Evolutionary conservation across 2,329 filamentous ascomycete species (phyloP).

Genomic region (Beauveria pseudobassiana): DNA sequence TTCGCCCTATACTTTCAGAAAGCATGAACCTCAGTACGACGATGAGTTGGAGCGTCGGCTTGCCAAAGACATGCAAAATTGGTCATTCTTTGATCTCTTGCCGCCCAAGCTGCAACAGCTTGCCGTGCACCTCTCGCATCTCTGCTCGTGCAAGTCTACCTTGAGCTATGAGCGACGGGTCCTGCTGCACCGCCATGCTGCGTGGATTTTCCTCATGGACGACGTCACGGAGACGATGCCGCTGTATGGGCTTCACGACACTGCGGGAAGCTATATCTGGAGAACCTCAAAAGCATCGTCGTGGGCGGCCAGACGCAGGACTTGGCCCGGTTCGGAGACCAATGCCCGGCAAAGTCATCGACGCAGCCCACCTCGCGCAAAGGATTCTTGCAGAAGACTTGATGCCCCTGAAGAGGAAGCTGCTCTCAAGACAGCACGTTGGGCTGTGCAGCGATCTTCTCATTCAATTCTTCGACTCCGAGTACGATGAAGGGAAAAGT

Average conservation of each 20-base stretch:
- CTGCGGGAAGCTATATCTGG: conserved; percentile 2
- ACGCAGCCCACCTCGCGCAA: not conserved
- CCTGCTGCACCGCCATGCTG: conserved; percentile 3
- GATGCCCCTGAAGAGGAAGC: conserved; percentile 3
- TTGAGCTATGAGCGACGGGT: conserved; percentile 6
- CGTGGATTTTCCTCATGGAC: conserved; percentile 9
- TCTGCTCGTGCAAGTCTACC: not conserved
- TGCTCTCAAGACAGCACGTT: not conserved
- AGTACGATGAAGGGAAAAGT: conserved; percentile 4
- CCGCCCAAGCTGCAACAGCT: conserved; percentile 18
- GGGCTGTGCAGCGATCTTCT: not conserved
- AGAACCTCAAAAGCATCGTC: conserved; percentile 5
- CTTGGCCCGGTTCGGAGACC: not conserved
- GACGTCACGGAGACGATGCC: conserved; percentile 4
- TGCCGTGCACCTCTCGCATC: not conserved
- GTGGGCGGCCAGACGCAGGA: not conserved
- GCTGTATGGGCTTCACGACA: conserved; percentile 1
- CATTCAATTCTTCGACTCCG: conserved; percentile 1
- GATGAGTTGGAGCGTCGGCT: not conserved
- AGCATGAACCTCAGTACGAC: not conserved
- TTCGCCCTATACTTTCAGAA: not conserved
- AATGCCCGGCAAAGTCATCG: not conserved
- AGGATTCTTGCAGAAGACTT: conserved; percentile 3
- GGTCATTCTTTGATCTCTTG: conserved; percentile 31
- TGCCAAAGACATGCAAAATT: not conserved